These are phyloP conservation scores for Tubosaeta brunneosetosa DNA, from an alignment of 768 basidiomycete species.

Conservation along the genomic window DNA sequence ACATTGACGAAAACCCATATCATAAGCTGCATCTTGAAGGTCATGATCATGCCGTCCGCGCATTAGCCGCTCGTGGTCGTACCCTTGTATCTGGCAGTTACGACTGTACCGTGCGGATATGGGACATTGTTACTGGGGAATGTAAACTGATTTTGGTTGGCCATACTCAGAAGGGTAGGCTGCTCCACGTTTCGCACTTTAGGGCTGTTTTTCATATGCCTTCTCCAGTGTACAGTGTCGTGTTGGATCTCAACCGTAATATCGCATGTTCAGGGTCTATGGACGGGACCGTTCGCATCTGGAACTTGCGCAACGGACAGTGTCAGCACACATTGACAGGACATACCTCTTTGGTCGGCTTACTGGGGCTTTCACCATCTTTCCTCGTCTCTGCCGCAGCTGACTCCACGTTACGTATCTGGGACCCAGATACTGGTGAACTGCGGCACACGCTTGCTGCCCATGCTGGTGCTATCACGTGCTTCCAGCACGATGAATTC, in stretches of 20 bases:
- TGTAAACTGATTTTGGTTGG: conserved; percentile 80
- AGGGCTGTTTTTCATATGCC: conserved; percentile 1
- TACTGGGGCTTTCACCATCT: conserved; percentile 85
- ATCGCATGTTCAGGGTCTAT: conserved; percentile 96
- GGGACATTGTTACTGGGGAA: conserved; percentile 84
- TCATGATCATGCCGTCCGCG: conserved; percentile 88
- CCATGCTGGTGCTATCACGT: conserved; percentile 97
- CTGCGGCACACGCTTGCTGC: conserved; percentile 79
- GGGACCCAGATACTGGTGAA: conserved; percentile 85
- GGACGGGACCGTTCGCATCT: conserved; percentile 96
- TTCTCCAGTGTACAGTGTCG: conserved; percentile 84
- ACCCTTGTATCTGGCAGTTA: conserved; percentile 94
- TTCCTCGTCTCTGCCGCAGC: conserved; percentile 94
- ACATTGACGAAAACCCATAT: conserved; percentile 79
- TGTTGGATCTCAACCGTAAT: conserved; percentile 78
- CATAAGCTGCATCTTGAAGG: conserved; percentile 82
- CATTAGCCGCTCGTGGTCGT: conserved; percentile 85
- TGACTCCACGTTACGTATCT: conserved; percentile 90
- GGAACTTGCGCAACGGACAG: conserved; percentile 81
- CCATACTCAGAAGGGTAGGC: conserved; percentile 82
- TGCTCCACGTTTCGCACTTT: conserved; percentile 23
- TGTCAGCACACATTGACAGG: conserved; percentile 80
- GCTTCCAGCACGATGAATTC: conserved; percentile 98
- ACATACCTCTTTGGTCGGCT: conserved; percentile 91
- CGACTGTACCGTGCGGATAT: conserved; percentile 90